These are phyloP conservation scores for Colletotrichum sp. DNA, from an alignment of 2,329 filamentous ascomycete genomes.

Conservation along the genomic window DNA sequence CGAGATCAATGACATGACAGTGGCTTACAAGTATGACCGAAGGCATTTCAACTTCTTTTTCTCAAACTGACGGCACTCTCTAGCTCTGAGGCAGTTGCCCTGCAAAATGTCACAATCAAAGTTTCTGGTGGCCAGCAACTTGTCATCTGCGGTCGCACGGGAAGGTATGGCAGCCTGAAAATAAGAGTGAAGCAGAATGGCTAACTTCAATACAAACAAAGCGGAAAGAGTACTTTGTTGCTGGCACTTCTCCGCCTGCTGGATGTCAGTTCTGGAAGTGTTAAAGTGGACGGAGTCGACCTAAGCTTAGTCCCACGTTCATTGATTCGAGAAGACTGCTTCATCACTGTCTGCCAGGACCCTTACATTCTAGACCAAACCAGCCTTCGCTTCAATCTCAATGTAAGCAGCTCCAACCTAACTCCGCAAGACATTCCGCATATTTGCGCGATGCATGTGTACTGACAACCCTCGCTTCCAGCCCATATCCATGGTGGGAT, in stretches of 20 bases:
- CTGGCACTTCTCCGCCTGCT: not conserved
- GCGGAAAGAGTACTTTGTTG: slow-evolving; percentile 5
- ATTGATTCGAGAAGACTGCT: not conserved
- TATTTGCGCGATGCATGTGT: not conserved
- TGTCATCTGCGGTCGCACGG: not conserved
- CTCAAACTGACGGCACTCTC: fast-evolving
- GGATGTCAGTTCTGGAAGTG: not conserved
- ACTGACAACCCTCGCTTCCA: not conserved
- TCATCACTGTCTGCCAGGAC: slow-evolving; percentile 1
- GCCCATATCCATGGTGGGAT: not conserved
- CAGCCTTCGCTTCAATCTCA: slow-evolving; percentile 10
- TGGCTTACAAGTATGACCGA: slow-evolving; percentile 29
- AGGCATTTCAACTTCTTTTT: not conserved
- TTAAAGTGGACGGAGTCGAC: not conserved
- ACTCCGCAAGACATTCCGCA: no score
- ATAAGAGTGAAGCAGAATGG: not conserved
- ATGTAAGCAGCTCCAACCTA: not conserved
- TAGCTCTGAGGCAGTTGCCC: not conserved
- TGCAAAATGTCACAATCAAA: not conserved
- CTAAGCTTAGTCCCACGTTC: not conserved
- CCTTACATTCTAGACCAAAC: not conserved
- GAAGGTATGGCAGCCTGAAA: not conserved
- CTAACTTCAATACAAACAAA: not conserved
- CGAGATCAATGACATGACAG: slow-evolving; percentile 35
- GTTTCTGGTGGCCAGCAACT: not conserved